Evolutionary conservation across 306 rosid species (phyloP).

Genomic region (Vigna angularis): DNA sequence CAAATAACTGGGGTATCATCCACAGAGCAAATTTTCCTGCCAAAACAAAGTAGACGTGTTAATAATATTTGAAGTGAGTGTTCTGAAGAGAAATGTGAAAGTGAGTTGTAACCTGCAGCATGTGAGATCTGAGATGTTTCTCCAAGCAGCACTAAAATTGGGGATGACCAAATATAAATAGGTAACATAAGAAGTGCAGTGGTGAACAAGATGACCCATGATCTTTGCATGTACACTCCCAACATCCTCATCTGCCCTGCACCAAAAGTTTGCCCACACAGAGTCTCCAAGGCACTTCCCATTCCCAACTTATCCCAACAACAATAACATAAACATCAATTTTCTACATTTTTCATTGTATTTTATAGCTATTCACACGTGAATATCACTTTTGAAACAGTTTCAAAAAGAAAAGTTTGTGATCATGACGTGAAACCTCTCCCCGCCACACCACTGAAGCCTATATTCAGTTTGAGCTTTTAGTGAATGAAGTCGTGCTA

Average conservation of each 20-base stretch:
- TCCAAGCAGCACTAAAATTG: conserved; percentile 63
- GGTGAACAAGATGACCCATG: conserved; percentile 73
- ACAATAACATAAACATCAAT: too few species aligned
- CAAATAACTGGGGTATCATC: conserved; percentile 86
- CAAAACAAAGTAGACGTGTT: neutral
- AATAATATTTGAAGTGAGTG: too few species aligned
- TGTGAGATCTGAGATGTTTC: conserved; percentile 60
- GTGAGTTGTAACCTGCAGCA: conserved; percentile 62
- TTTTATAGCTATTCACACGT: too few species aligned
- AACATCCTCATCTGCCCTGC: conserved; percentile 72
- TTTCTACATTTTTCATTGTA: too few species aligned
- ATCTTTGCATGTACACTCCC: conserved; percentile 87
- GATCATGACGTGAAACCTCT: too few species aligned
- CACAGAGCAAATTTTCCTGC: conserved; percentile 68
- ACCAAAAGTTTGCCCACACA: conserved; percentile 86
- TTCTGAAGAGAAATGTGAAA: neutral
- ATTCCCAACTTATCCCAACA: conserved; percentile 67
- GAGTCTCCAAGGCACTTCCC: conserved; percentile 91
- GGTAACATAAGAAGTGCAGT: conserved; percentile 60
- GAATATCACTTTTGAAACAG: too few species aligned
- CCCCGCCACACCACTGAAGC: too few species aligned
- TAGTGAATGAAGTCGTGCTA: too few species aligned
- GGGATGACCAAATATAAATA: conserved; percentile 75
- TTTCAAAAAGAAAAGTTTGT: too few species aligned
- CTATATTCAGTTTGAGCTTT: too few species aligned